phyloP scores from a whole-genome alignment of 116 monocot species.

The Iris pallida region DNA sequence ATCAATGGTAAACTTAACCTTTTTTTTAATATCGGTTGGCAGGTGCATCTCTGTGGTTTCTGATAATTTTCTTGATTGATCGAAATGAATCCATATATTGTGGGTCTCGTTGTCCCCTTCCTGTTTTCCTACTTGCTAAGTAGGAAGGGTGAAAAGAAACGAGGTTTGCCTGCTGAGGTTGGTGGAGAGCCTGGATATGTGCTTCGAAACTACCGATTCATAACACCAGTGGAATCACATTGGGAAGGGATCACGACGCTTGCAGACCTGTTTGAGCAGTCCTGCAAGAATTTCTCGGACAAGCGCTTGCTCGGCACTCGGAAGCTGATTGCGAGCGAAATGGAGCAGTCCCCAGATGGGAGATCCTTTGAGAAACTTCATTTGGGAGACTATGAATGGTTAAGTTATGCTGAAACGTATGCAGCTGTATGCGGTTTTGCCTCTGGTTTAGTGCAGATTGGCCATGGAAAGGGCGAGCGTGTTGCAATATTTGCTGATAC shows the following conservation, averaged over 20 bases:
- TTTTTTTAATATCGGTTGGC: too few relatives aligned
- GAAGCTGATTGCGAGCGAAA: slow-evolving; percentile 60
- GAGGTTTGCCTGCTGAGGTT: slow-evolving; percentile 65
- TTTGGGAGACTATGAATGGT: slow-evolving; percentile 73
- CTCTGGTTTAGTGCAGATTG: slow-evolving; percentile 68
- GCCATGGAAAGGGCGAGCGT: slow-evolving; percentile 61
- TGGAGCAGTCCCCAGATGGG: slow-evolving; percentile 45
- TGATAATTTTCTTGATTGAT: background rate
- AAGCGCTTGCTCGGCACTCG: slow-evolving; percentile 67
- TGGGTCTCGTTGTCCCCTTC: slow-evolving; percentile 40
- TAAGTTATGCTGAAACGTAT: slow-evolving; percentile 56
- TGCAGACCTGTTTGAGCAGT: slow-evolving; percentile 69
- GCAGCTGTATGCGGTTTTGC: slow-evolving; percentile 58
- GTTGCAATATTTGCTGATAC: slow-evolving; percentile 92
- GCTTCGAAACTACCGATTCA: slow-evolving; percentile 52
- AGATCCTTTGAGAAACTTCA: slow-evolving; percentile 84
- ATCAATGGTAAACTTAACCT: too few relatives aligned
- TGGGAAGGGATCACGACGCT: slow-evolving; percentile 77
- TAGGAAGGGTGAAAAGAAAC: slow-evolving; percentile 47
- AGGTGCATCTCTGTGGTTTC: background rate
- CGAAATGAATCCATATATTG: slow-evolving; percentile 59
- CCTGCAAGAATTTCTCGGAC: slow-evolving; percentile 50
- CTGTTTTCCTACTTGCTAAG: slow-evolving; percentile 33
- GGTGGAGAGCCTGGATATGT: slow-evolving; percentile 83
- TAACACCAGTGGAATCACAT: slow-evolving; percentile 35